These are phyloP conservation scores for Rhodotorula sp. DNA, from an alignment of 1,284 basidiomycete species.

Conservation along the genomic window DNA sequence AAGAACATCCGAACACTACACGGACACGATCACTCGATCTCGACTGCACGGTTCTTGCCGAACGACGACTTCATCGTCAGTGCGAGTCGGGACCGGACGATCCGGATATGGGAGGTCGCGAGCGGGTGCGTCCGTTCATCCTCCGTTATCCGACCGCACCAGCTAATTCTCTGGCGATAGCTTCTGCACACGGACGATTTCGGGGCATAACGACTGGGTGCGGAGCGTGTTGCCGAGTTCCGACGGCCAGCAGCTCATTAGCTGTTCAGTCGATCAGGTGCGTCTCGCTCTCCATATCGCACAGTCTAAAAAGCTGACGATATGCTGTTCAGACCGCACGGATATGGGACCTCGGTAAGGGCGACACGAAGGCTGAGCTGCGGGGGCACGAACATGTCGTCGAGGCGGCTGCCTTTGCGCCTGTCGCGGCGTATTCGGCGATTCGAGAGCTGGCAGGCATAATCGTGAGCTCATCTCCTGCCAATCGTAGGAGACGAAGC, in stretches of 20 bases:
- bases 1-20: conserved; percentile 81
- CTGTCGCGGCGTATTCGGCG: conserved; percentile 66
- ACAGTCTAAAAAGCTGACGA: background rate
- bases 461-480: conserved; percentile 57
- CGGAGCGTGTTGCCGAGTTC: conserved; percentile 66
- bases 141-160: no score
- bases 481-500: background rate
- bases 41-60: conserved; percentile 76
- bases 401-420: conserved; percentile 79
- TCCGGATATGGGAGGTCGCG: conserved; percentile 79
- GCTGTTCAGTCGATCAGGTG: conserved; percentile 82
- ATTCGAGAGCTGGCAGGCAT: conserved; percentile 75
- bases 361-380: conserved; percentile 75
- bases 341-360: conserved; percentile 72
- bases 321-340: conserved; percentile 64
- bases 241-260: conserved; percentile 71
- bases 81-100: conserved; percentile 80
- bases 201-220: conserved; percentile 69
- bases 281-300: conserved; percentile 37
- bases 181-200: conserved; percentile 59
- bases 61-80: conserved; percentile 78
- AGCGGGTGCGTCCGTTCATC: conserved; percentile 61
- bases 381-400: conserved; percentile 85
- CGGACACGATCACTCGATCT: conserved; percentile 88
- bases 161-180: conserved; percentile 47